Percentiles rank a stretch among this genome's conserved stretches.
These are phyloP conservation scores for Saturnispora sanitii DNA, from an alignment of 805 yeast genomes.

Conservation along the genomic window DNA sequence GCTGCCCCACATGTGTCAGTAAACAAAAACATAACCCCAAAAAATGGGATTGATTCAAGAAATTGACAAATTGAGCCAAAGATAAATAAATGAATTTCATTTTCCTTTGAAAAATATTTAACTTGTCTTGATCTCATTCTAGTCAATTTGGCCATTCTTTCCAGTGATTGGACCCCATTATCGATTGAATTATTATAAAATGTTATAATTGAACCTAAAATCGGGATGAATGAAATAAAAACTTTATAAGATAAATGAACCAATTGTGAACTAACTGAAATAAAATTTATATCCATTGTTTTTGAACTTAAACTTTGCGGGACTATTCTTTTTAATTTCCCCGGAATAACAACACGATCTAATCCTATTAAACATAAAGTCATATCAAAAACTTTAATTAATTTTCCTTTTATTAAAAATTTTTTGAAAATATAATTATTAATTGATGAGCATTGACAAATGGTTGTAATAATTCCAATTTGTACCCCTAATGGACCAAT, in stretches of 20 bases:
- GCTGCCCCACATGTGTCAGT: slow-evolving; percentile 61
- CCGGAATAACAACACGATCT: slow-evolving; percentile 25
- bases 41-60: slow-evolving; percentile 35
- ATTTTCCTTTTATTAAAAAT: slow-evolving; percentile 20
- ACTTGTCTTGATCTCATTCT: slow-evolving; percentile 22
- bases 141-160: slow-evolving; percentile 18
- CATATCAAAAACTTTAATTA: slow-evolving; percentile 20
- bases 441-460: slow-evolving; percentile 21
- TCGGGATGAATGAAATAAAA: slow-evolving; percentile 18
- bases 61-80: slow-evolving; percentile 46
- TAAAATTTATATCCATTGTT: slow-evolving; percentile 10
- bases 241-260: slow-evolving; percentile 10
- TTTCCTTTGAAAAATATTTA: slow-evolving; percentile 19
- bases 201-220: slow-evolving; percentile 18
- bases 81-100: slow-evolving; percentile 32
- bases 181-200: slow-evolving; percentile 15
- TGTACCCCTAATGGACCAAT: slow-evolving; percentile 24
- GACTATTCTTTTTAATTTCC: slow-evolving; percentile 25
- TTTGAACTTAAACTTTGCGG: slow-evolving; percentile 20
- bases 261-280: slow-evolving; percentile 1
- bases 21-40: slow-evolving; percentile 43
- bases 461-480: slow-evolving; percentile 17
- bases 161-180: slow-evolving; percentile 15
- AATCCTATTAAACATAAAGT: slow-evolving; percentile 23
- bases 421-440: slow-evolving; percentile 19